Base-by-base conservation (phyloP, 495 filamentous ascomycete genomes). In the Aspergillus sclerotiicarbonarius region DNA sequence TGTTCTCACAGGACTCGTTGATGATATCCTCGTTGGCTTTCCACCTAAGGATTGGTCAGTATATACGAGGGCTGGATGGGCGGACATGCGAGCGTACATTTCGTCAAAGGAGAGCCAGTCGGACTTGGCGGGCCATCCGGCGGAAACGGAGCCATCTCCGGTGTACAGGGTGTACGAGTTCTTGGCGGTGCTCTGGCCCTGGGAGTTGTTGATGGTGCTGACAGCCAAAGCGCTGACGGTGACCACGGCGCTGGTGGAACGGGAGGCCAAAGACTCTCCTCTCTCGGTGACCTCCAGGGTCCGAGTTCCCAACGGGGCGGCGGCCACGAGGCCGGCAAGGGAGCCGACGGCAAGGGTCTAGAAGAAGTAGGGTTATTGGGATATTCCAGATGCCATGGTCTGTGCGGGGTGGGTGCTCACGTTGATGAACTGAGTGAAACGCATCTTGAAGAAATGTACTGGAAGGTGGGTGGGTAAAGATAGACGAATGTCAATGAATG, bases 1-100 rank as follows among this genome's bases (percentile, higher is more conserved):
- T 78, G 59, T 80, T 71, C 13, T 62, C 51, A 63, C 82, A 85
- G 13, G 77, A 78, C 29, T 54, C 32, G 6, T 37, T 32, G 62
- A 86, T 75, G 50, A 69, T 63, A 6, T 55, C 64, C 48, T 70
- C 58, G 71, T 82, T 84, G 54, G 54, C 61, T 0, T 66, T 61
- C 64, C 75, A 80, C 70, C 71, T 80, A 21, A 20, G 10, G 9
- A 25, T 59, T 57, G 39, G 58, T 49, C 18, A 32, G 25, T 16
- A n/a, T 16, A 20, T 29, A 20, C 8, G 6, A 13, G 21, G 21
- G 21, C 18, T 6, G 3, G 43, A 46, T 18, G 43, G 43, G n/a
- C n/a, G n/a, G n/a, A n/a, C n/a, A n/a, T n/a, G n/a, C n/a, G n/a
- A n/a, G n/a, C 29, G 0, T 50, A 50, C 47, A 50, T 32, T 7